Base-by-base conservation (phyloP, 495 filamentous ascomycete species). In the Schizothecium vesticola region DNA sequence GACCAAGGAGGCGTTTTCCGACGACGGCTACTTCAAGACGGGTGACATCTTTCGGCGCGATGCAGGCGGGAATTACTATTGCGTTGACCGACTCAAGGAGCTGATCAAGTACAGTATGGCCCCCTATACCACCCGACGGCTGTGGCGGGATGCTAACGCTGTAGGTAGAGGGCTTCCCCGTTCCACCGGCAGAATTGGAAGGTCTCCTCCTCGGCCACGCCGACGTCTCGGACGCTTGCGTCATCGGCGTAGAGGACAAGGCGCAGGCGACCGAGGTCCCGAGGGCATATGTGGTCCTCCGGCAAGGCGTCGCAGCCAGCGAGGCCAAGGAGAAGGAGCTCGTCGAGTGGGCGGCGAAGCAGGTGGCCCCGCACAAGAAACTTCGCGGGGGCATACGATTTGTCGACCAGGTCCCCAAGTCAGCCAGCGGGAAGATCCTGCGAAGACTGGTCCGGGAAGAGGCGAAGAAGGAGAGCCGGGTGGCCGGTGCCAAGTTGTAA, bases 51-150 rank as follows among this genome's bases (percentile, higher is more conserved):
- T 84, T 19, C 82, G 81, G 26, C 79, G 87, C 21, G 89, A 91
- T 72, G 72, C 78, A 13, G 73, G 84, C 19, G 87, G 88, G 4
- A 82, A 87, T 67, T 78, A 77, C 21, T 83, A 81, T 67, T 81
- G 94, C 74, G 93, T 91, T 1, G 92, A 94, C 72, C 89, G 92
- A n/a, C 84, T 92, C 23, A 96, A 96, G 83, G 92, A 96, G 77
- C 80, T 96, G 58, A 95, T 96, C 80, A 96, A 96, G 80, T 95
- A 95, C 77, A 89, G 81, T 83, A 73, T 80, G 75, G 8, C 16
- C 6, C 3, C 24, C 25, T 31, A 2, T 43, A 11, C 29, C 16
- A 33, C n/a, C 51, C 0, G 22, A 2, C 26, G 61, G 16, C 59
- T 58, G 10, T 25, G 33, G 56, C 24, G 36, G 16, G 31, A 57